Base-by-base conservation (phyloP, 495 filamentous ascomycete genomes). In the Xylaria scruposa region DNA sequence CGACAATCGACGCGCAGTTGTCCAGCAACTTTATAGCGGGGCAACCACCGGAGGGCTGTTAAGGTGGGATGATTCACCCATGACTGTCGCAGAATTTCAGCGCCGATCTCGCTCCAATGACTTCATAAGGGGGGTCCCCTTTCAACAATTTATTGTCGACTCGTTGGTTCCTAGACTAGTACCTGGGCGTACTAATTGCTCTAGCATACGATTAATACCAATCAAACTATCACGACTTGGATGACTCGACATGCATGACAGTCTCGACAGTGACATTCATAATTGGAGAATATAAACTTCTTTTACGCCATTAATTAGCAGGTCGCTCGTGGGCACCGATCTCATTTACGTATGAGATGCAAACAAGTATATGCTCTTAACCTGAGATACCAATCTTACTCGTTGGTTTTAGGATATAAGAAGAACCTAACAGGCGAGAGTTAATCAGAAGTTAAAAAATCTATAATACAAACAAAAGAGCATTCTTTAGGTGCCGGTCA, bases 21-120 rank as follows among this genome's bases (percentile, higher is more conserved):
- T 31, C 29, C 29, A 31, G 29, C 29, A 31, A 31, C 29, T 31
- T 31, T 31, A 31, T 31, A 31, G 29, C 29, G 29, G 29, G 29
- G 29, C 29, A 31, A 31, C 29, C 29, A 31, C 29, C 29, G 29
- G 29, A 31, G 29, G 29, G 29, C 29, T 31, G 29, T 31, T 31
- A 31, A 31, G 29, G 29, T 31, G 29, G 29, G 29, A 31, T 31
- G 29, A 31, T 31, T 31, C 29, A 31, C 29, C 29, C 29, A 31
- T 31, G 29, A 31, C 29, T 31, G 29, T 31, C 29, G 29, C 29
- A 31, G 29, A 31, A 31, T 31, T 31, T 31, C 29, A 31, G 3
- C 29, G 29, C 29, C 29, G 29, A 31, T 31, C 29, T 31, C 29
- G 29, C 29, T 31, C 88, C n/a, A 38, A 58, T 68, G 51, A 68